Evolutionary conservation across 768 basidiomycete genomes (phyloP).

Genomic region (Sporobolomyces phaffii): DNA sequence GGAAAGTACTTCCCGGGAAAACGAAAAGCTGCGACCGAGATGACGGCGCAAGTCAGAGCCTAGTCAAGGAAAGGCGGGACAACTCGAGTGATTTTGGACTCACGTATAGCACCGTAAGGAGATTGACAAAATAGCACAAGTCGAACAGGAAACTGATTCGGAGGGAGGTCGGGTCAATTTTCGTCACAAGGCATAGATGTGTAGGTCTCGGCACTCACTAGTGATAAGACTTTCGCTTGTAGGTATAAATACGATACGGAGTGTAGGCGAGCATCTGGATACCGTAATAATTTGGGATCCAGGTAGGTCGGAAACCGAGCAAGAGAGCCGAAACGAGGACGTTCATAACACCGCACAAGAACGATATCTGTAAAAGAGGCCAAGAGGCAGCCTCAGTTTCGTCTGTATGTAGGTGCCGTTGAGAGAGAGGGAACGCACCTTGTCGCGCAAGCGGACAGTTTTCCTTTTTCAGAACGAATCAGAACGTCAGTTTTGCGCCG

Average conservation of each 20-base stretch:
- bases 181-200: neutral
- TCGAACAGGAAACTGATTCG: slow-evolving; percentile 37
- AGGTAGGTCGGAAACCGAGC: slow-evolving; percentile 83
- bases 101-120: slow-evolving; percentile 76
- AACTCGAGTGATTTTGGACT: too few species aligned
- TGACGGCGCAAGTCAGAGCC: neutral
- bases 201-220: slow-evolving; percentile 74
- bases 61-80: neutral
- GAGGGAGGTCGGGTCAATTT: neutral
- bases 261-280: slow-evolving; percentile 69
- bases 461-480: slow-evolving; percentile 47
- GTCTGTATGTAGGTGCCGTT: neutral
- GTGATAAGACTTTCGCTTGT: slow-evolving; percentile 90
- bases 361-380: slow-evolving; percentile 56
- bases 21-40: slow-evolving; percentile 60
- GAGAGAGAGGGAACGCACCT: slow-evolving; percentile 44
- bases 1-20: slow-evolving; percentile 64
- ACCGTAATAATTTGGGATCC: slow-evolving; percentile 76
- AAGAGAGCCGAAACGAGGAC: slow-evolving; percentile 75
- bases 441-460: slow-evolving; percentile 72
- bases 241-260: slow-evolving; percentile 72
- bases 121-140: slow-evolving; percentile 81
- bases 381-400: too few species aligned
- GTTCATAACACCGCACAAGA: slow-evolving; percentile 84
- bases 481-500: too few species aligned